Evolutionary conservation across 2,329 filamentous ascomycete genomes (phyloP), one percentile per base, ranked within the genome.

Genomic region (Exophiala dermatitidis): DNA sequence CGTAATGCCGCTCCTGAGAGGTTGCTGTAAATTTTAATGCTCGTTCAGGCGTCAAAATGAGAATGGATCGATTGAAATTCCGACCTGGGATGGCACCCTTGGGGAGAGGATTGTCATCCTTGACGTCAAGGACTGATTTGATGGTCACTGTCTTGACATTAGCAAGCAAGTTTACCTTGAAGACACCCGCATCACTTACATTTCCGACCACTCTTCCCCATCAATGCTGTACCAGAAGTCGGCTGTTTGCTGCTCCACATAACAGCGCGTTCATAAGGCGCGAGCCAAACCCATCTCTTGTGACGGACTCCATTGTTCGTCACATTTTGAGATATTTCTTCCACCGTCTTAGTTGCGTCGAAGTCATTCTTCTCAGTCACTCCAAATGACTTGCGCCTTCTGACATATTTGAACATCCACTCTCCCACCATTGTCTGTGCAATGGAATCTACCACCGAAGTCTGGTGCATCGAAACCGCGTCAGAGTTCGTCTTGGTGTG

Each of bases 161-260:
- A 70, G 73, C 52, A 52, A 58, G 19, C 41, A 40, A 57, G 40
- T 54, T 44, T 19, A 19, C 19, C 19, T 19, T 67, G 63, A 30
- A 60, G 52, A 44, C 19, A 59, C 49, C 34, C 26, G 31, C 44
- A 50, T 37, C 5, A 82, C 90, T 83, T 78, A 95, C 91, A 73
- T 73, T 97, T 98, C 63, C 93, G 84, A 50, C 93, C 93, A 66
- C 86, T 86, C 75, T 97, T 98, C 61, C 93, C 93, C 77, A 97
- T 79, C 69, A 98, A 72, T 32, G 90, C 91, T 63, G 82, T 86
- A 32, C 90, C 90, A 62, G 84, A 89, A 6, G 84, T 88, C 10
- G 93, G 93, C 71, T 98, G 93, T 76, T 95, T 96, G 77, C 86
- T 95, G 70, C 91, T 96, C 93, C 93, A 98, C 69, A 98, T 88